Evolutionary conservation across 257 asterid species (phyloP).

Genomic region (Nyctanthes arbortristis): DNA sequence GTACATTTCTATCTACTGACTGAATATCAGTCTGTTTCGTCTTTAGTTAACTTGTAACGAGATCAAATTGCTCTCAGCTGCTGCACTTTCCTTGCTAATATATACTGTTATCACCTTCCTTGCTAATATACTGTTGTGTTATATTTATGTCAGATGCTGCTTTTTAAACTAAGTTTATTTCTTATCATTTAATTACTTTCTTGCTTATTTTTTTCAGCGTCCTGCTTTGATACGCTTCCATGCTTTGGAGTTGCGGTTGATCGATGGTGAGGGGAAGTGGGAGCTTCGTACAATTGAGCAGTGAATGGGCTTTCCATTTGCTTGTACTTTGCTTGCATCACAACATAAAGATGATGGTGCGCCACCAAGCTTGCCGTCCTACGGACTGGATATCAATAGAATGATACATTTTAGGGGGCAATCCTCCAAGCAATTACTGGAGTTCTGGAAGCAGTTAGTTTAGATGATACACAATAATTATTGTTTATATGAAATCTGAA

Average conservation of each 20-base stretch:
- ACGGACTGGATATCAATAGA: background rate
- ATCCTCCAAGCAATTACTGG: background rate
- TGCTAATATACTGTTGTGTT: background rate
- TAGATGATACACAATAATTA: slow-evolving; percentile 20
- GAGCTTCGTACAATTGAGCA: slow-evolving; percentile 83
- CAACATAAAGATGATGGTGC: slow-evolving; percentile 20
- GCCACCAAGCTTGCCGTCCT: slow-evolving; percentile 15
- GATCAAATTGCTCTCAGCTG: slow-evolving; percentile 12
- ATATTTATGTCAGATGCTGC: background rate
- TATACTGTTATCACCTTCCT: background rate
- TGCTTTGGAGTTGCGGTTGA: slow-evolving; percentile 79
- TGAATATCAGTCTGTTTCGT: background rate
- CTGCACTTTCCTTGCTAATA: background rate
- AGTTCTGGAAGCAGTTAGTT: slow-evolving; percentile 1
- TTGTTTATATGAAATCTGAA: slow-evolving; percentile 34
- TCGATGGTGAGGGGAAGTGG: slow-evolving; percentile 99
- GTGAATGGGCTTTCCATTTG: slow-evolving; percentile 29
- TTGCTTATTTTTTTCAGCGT: slow-evolving; percentile 48
- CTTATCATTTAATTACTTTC: background rate
- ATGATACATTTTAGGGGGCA: slow-evolving; percentile 8
- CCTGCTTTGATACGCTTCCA: slow-evolving; percentile 99
- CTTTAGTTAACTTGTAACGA: slow-evolving; percentile 9
- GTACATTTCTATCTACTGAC: slow-evolving; percentile 34
- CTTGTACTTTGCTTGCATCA: slow-evolving; percentile 14
- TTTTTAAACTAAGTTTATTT: background rate